Evolutionary conservation across 331 rosid genomes (phyloP).

Genomic region (Dryas integrifolia): DNA sequence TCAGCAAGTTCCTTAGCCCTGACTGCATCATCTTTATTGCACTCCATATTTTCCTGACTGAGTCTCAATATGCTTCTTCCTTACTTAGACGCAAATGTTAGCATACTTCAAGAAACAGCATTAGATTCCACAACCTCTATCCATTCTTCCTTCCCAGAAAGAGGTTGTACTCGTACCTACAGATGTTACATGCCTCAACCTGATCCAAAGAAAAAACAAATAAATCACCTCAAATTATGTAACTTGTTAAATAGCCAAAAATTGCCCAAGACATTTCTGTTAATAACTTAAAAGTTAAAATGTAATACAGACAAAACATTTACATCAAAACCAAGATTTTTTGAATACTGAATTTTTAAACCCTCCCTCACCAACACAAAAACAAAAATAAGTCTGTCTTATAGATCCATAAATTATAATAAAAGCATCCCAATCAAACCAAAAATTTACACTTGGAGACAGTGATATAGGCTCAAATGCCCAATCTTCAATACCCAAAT

Average conservation of each 20-base stretch:
- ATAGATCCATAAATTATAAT: background rate
- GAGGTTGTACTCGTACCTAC: background rate
- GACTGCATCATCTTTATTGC: conserved; percentile 44
- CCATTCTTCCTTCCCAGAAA: background rate
- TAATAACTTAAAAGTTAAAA: background rate
- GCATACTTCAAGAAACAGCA: background rate
- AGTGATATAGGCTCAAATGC: too few relatives aligned
- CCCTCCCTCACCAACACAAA: background rate
- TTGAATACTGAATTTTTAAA: background rate
- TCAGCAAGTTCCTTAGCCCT: conserved; percentile 44
- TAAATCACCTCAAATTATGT: background rate
- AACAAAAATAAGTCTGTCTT: background rate
- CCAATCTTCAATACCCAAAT: too few relatives aligned
- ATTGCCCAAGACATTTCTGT: background rate
- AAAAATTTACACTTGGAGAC: too few relatives aligned
- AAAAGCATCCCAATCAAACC: too few relatives aligned
- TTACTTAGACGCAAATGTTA: background rate
- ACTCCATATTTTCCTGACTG: conserved; percentile 30
- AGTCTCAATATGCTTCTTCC: background rate
- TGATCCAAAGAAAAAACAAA: background rate
- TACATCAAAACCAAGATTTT: background rate
- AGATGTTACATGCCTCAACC: background rate
- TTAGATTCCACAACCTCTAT: conserved; percentile 12
- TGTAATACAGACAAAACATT: background rate
- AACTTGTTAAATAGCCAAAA: background rate